Conservation (phyloP, 768 basidiomycete species). For the Boletus sensibilis region DNA sequence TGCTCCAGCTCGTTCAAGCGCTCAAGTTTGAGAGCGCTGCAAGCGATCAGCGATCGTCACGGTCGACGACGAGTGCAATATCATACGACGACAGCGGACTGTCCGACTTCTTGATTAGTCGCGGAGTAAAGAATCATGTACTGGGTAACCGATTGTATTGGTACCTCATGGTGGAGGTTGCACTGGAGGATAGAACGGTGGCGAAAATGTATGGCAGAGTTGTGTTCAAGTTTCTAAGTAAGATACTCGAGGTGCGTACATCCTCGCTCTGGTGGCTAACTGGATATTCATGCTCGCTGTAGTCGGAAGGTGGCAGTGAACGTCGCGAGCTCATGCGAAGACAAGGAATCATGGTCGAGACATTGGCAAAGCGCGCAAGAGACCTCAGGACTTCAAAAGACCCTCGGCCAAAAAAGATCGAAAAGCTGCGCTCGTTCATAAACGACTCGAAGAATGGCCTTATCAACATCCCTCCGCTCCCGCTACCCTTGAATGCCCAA, state of each 20-base stretch:
- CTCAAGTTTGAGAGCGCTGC: slow-evolving; percentile 92
- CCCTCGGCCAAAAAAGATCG: slow-evolving; percentile 94
- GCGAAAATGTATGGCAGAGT: slow-evolving; percentile 94
- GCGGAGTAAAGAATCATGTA: slow-evolving; percentile 79
- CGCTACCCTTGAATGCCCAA: slow-evolving; percentile 88
- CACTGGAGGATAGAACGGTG: slow-evolving; percentile 78
- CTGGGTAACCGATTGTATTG: slow-evolving; percentile 93
- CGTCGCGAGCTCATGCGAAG: slow-evolving; percentile 87
- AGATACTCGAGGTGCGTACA: slow-evolving; percentile 72
- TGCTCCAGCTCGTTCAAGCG: slow-evolving; percentile 95
- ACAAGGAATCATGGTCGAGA: slow-evolving; percentile 87
- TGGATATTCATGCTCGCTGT: background rate
- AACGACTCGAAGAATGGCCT: slow-evolving; percentile 84
- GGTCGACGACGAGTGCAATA: slow-evolving; percentile 68
- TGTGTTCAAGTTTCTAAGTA: slow-evolving; percentile 86
- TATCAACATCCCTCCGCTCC: slow-evolving; percentile 73
- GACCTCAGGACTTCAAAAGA: slow-evolving; percentile 91
- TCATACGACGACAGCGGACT: slow-evolving; percentile 92
- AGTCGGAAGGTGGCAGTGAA: slow-evolving; percentile 76
- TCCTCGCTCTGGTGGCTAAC: background rate
- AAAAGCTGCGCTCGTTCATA: slow-evolving; percentile 84
- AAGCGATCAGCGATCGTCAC: slow-evolving; percentile 72
- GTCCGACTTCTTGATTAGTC: slow-evolving; percentile 85
- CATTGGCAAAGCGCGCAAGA: slow-evolving; percentile 79
- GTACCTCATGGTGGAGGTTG: slow-evolving; percentile 97